A percentile compares a stretch with the other conserved stretches of the same genome.
These are phyloP conservation scores for Rhodotorula sp. DNA, from an alignment of 1,284 basidiomycete species.

Conservation along the genomic window DNA sequence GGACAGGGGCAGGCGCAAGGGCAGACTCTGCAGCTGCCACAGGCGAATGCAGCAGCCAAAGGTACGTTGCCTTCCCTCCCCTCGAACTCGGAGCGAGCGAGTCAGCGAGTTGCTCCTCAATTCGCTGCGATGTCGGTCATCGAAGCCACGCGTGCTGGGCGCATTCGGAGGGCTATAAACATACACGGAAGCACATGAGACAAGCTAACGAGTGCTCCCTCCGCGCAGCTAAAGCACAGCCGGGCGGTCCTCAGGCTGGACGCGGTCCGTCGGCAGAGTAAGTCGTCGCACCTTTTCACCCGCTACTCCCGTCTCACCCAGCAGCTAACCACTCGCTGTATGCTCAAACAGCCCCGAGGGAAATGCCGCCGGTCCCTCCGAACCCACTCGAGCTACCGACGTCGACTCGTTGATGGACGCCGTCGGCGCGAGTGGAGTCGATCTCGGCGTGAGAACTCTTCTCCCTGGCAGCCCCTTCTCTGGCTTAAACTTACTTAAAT, in stretches of 20 bases:
- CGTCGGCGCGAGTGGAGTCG: slow-evolving; percentile 45
- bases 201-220: too few species aligned
- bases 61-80: too few species aligned
- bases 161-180: too few species aligned
- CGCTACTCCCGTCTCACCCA: not conserved
- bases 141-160: too few species aligned
- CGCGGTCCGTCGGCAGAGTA: slow-evolving; percentile 17
- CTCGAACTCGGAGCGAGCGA: too few species aligned
- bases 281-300: not conserved
- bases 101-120: too few species aligned
- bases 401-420: slow-evolving; percentile 46
- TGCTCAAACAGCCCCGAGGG: not conserved
- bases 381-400: slow-evolving; percentile 35
- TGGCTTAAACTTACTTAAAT: not conserved
- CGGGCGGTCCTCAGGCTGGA: not conserved
- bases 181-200: too few species aligned
- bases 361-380: slow-evolving; percentile 1
- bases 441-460: slow-evolving; percentile 41
- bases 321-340: not conserved
- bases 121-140: too few species aligned
- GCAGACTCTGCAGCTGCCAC: slow-evolving; percentile 2
- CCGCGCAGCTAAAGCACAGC: slow-evolving; percentile 1
- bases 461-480: not conserved
- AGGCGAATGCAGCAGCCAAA: too few species aligned
- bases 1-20: not conserved